Conservation (phyloP, 2,329 filamentous ascomycete species). For the Phyllachora maydis region DNA sequence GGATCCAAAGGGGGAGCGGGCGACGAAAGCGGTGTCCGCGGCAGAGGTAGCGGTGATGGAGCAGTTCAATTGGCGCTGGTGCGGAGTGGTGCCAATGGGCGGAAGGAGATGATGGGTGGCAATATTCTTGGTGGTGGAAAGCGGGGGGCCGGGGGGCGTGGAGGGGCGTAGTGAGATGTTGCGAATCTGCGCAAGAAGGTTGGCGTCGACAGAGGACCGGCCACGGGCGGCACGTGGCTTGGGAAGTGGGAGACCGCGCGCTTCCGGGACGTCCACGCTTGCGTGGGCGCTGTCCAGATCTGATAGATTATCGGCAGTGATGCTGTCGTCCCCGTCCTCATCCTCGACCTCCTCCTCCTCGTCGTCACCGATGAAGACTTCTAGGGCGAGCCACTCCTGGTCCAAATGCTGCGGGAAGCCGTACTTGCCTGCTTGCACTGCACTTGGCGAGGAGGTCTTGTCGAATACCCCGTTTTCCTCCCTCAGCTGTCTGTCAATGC, state of each 20-base stretch:
- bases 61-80: neutral
- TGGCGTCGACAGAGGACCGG: conserved; percentile 14
- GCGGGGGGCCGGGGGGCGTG: too few species aligned
- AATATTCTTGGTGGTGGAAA: too few species aligned
- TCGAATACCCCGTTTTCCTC: conserved; percentile 11
- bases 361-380: conserved; percentile 71
- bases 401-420: conserved; percentile 59
- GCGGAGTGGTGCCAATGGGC: conserved; percentile 1
- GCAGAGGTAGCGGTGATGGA: too few species aligned
- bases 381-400: conserved; percentile 78
- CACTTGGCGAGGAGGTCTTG: too few species aligned
- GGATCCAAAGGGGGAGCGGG: conserved; percentile 26
- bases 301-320: conserved; percentile 14
- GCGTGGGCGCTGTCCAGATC: too few species aligned
- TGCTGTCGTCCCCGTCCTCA: conserved; percentile 34
- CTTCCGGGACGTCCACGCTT: too few species aligned
- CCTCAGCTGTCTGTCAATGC: conserved; percentile 23
- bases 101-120: too few species aligned
- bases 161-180: conserved; percentile 16
- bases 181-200: conserved; percentile 18
- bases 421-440: too few species aligned
- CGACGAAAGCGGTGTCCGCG: conserved; percentile 15
- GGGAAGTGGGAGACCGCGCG: neutral
- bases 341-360: too few species aligned
- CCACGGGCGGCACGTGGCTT: neutral